Conservation (phyloP, 139 green algal genomes). For the Nannochloris sp. region DNA sequence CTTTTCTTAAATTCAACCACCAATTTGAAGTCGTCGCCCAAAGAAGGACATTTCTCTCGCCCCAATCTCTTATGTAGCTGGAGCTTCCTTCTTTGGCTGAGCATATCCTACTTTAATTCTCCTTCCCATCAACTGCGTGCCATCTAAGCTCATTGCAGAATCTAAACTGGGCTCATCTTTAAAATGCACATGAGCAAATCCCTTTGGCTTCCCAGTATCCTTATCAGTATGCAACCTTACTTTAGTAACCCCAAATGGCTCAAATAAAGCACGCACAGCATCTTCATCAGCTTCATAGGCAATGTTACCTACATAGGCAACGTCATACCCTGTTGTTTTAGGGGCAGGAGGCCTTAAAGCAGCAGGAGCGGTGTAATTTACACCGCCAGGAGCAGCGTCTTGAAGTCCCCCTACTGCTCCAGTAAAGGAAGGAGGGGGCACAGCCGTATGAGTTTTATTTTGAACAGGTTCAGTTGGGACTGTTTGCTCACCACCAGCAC, state of each 20-base stretch:
- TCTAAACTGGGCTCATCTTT: conserved; percentile 22
- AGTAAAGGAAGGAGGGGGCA: too few species aligned
- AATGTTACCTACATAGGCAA: conserved; percentile 76
- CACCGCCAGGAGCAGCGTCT: too few species aligned
- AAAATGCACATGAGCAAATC: conserved; percentile 88
- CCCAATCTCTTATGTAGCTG: too few species aligned
- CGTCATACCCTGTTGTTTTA: conserved; percentile 66
- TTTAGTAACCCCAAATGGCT: conserved; percentile 42
- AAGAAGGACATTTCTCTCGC: too few species aligned
- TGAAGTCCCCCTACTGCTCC: too few species aligned
- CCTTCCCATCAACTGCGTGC: conserved; percentile 45
- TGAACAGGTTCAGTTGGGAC: too few species aligned
- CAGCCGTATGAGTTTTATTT: too few species aligned
- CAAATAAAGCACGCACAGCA: conserved; percentile 56
- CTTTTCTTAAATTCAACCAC: too few species aligned
- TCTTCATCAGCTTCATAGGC: conserved; percentile 48
- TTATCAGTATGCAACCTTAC: conserved; percentile 76
- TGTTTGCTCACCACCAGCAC: too few species aligned
- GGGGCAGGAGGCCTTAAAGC: conserved; percentile 5
- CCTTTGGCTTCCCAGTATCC: conserved; percentile 59
- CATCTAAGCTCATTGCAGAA: conserved; percentile 56
- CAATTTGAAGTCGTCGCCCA: too few species aligned
- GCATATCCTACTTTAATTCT: conserved; percentile 66
- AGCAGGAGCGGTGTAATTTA: too few species aligned
- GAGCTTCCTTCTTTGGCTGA: conserved; percentile 48